Conservation (phyloP, 1,284 basidiomycete genomes). For the Rhodotorula sp. region DNA sequence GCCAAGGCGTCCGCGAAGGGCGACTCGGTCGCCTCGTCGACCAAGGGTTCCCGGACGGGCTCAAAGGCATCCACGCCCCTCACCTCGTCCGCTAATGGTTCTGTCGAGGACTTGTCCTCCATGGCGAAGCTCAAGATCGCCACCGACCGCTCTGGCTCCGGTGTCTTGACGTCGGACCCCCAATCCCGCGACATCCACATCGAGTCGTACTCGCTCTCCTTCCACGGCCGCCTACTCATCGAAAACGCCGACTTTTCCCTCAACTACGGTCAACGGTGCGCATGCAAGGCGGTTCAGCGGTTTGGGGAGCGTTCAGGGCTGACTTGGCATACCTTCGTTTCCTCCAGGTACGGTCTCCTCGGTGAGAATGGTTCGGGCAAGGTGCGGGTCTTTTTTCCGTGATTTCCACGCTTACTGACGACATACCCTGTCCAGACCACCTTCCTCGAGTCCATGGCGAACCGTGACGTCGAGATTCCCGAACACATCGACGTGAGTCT, state of each 20-base stretch:
- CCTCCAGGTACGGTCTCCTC: slow-evolving; percentile 73
- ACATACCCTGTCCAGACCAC: slow-evolving; percentile 49
- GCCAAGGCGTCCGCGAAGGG: slow-evolving; percentile 66
- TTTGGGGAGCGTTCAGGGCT: too few relatives aligned
- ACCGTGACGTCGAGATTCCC: slow-evolving; percentile 92
- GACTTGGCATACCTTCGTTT: not conserved
- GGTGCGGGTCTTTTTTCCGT: slow-evolving; percentile 55
- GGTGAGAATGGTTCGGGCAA: slow-evolving; percentile 98
- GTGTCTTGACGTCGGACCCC: slow-evolving; percentile 87
- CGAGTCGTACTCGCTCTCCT: slow-evolving; percentile 90
- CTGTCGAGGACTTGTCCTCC: slow-evolving; percentile 52
- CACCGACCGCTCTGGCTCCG: slow-evolving; percentile 84
- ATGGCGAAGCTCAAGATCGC: slow-evolving; percentile 86
- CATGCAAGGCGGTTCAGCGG: not conserved
- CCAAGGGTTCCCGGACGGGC: slow-evolving; percentile 54
- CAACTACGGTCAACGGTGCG: slow-evolving; percentile 87
- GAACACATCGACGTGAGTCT: slow-evolving; percentile 73
- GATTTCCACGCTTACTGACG: not conserved
- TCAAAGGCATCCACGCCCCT: slow-evolving; percentile 69
- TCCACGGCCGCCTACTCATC: slow-evolving; percentile 91
- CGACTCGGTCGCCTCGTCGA: slow-evolving; percentile 50
- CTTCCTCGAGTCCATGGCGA: slow-evolving; percentile 64
- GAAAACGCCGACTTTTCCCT: slow-evolving; percentile 86
- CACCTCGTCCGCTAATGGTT: slow-evolving; percentile 57
- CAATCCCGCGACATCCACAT: slow-evolving; percentile 97